phyloP scores from a whole-genome alignment of 225 moss, liverwort and hornwort genomes.

The Sphagnum tenellum region DNA sequence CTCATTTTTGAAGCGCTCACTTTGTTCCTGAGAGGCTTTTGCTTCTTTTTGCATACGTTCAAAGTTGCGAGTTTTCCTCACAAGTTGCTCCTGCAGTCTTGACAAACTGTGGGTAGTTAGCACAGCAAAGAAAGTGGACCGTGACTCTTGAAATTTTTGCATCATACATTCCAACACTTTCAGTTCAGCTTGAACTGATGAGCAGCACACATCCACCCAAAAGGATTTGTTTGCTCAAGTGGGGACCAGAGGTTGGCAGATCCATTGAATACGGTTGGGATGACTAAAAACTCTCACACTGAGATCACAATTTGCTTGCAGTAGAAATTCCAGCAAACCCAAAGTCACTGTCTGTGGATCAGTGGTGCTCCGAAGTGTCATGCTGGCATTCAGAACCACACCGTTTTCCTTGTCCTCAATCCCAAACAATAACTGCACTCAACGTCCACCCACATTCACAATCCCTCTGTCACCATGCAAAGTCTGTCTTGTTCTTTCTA shows the following conservation, averaged over 20 bases:
- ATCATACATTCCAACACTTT: background rate
- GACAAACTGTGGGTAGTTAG: slow-evolving; percentile 1
- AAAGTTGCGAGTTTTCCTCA: slow-evolving; percentile 39
- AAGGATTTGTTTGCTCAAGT: background rate
- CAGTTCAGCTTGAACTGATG: background rate
- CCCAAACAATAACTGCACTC: slow-evolving; percentile 57
- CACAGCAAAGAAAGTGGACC: background rate
- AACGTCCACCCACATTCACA: background rate
- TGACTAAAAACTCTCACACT: slow-evolving; percentile 23
- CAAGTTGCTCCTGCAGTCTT: slow-evolving; percentile 28
- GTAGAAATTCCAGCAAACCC: slow-evolving; percentile 48
- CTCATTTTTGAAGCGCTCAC: slow-evolving; percentile 32
- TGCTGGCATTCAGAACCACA: slow-evolving; percentile 29
- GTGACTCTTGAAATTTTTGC: background rate
- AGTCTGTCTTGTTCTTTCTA: too few relatives aligned
- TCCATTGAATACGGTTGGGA: too few relatives aligned
- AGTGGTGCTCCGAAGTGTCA: slow-evolving; percentile 22
- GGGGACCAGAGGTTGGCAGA: background rate
- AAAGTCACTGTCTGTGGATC: slow-evolving; percentile 34
- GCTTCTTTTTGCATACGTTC: slow-evolving; percentile 32
- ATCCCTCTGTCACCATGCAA: too few relatives aligned
- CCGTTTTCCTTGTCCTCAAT: slow-evolving; percentile 35
- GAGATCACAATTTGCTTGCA: slow-evolving; percentile 42
- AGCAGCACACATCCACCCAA: too few relatives aligned
- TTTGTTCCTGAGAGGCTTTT: slow-evolving; percentile 20